phyloP scores from a whole-genome alignment of 1,139 yeast species.

The Fermentozyma sake region DNA sequence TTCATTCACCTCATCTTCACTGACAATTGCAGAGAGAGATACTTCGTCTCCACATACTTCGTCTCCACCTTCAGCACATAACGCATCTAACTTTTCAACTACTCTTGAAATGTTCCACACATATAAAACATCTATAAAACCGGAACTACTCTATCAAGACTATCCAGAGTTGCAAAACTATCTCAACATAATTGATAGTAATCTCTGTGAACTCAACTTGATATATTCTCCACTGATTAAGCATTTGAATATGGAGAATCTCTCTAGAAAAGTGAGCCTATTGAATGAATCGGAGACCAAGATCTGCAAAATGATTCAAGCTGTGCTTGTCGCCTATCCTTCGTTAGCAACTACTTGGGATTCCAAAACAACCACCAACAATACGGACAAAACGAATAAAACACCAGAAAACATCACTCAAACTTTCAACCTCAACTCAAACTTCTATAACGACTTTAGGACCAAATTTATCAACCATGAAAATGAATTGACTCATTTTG shows the following conservation, averaged over 20 bases:
- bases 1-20: too few species aligned
- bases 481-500: conserved; percentile 7
- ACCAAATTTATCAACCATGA: conserved; percentile 1
- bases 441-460: conserved; percentile 1
- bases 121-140: conserved; percentile 5
- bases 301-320: too few species aligned
- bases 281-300: conserved; percentile 8
- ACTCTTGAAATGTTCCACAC: conserved; percentile 1
- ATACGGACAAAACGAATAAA: background rate
- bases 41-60: too few species aligned
- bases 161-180: conserved; percentile 14
- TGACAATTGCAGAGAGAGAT: too few species aligned
- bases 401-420: background rate
- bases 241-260: conserved; percentile 10
- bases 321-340: too few species aligned
- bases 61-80: conserved; percentile 1
- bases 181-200: conserved; percentile 6
- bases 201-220: conserved; percentile 8
- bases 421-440: conserved; percentile 1
- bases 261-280: conserved; percentile 11
- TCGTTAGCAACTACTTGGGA: background rate
- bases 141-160: conserved; percentile 17
- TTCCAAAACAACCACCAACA: background rate
- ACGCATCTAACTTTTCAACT: background rate
- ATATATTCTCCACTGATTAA: conserved; percentile 15